Base-by-base conservation (phyloP, 2,329 filamentous ascomycete genomes). In the Claviceps africana region DNA sequence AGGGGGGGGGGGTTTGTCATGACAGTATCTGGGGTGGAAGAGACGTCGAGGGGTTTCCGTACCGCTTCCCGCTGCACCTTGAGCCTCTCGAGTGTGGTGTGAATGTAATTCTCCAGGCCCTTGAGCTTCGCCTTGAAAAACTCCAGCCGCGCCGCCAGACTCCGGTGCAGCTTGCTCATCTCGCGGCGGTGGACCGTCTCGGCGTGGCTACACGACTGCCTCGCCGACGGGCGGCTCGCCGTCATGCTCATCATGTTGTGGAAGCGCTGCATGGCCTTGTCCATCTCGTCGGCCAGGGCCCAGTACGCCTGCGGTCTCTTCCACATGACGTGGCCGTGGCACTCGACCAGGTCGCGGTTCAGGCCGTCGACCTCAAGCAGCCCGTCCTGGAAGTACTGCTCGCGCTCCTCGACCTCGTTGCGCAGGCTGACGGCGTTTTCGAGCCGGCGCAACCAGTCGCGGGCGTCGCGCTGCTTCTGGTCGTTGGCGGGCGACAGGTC, bases 331-430 rank as follows among this genome's bases (percentile, higher is more conserved):
- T 79, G 77, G 0, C 74, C 73, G 60, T 82, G 78, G 57, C 79
- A 83, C 65, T 83, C 79, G 55, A 82, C 79, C 45, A 83, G 68
- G 59, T 82, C 78, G 30, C 77, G 70, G 61, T 78, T 82, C 61
- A 83, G 71, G 51, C 74, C 72, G 59, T 83, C 79, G 2, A 83
- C 68, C 56, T 82, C 76, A 47, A 82, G 66, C 19, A 72, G 67
- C 8, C 72, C 72, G 43, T 71, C 68, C 51, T 75, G 70, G 54
- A 81, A 71, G 59, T 80, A 79, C 57, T 70, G 69, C 61, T 80
- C 77, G 48, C 69, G 70, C 57, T 74, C 71, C 48, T 78, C 73
- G 49, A 82, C 77, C 63, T 82, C 79, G 55, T 77, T 72, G 51
- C 80, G 75, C 70, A 81, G 70, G 53, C 73, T 78, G 53, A 83